Conservation (phyloP, 179 eudicot species). For the Carnegiea gigantea region DNA sequence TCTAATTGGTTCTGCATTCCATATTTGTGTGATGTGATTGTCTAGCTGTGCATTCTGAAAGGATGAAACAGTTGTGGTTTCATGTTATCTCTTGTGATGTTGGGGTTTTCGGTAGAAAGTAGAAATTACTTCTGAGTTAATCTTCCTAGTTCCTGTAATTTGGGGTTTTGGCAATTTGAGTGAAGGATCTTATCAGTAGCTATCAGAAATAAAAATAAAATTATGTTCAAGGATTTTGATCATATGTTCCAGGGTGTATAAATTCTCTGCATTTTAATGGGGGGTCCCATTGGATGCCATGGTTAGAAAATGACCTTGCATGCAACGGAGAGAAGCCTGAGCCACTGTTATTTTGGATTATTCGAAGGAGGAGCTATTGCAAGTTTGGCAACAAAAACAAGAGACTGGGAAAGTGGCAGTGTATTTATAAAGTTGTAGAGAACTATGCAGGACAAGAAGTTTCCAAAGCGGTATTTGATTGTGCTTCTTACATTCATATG, state of each 20-base stretch:
- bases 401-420: conserved; percentile 9
- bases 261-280: conserved; percentile 7
- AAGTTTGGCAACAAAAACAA: conserved; percentile 14
- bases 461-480: conserved; percentile 77
- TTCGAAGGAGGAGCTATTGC: conserved; percentile 5
- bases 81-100: background rate
- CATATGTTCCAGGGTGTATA: conserved; percentile 18
- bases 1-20: background rate
- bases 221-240: conserved; percentile 18
- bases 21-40: background rate
- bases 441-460: conserved; percentile 46
- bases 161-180: background rate
- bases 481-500: conserved; percentile 81
- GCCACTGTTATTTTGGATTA: conserved; percentile 9
- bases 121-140: background rate
- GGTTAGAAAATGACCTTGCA: conserved; percentile 6
- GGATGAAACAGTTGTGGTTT: background rate
- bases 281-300: conserved; percentile 17
- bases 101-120: background rate
- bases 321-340: background rate
- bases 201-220: background rate
- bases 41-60: background rate
- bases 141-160: background rate
- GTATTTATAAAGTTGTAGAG: background rate
- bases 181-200: background rate